Evolutionary conservation across 2,329 filamentous ascomycete species (phyloP), one percentile per base, ranked within the genome.

Genomic region (Ceratocystiopsis brevicomis): DNA sequence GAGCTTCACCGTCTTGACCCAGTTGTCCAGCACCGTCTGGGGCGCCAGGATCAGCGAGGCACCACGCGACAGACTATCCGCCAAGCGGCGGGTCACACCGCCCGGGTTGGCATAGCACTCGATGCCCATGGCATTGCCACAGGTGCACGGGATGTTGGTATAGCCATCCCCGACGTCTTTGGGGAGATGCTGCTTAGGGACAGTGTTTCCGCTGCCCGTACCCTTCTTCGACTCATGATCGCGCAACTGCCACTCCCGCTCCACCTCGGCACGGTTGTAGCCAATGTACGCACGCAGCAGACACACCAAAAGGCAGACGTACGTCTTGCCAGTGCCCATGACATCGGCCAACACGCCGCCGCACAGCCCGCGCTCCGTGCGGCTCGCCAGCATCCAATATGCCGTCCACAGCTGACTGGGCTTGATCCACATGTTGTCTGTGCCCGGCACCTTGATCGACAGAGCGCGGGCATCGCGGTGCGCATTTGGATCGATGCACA

Each of bases 321-420:
- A 50, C 12, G 50, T 50, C 46, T 52, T 52, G 39, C 49, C 50
- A 9, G 50, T 51, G 39, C 49, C 50, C 49, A 51, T 50, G 34
- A 49, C 50, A 35, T 53, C 51, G 30, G 51, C 51, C 37, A 53
- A 44, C 16, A 52, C 43, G 9, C 51, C 51, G 19, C 51, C 51
- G 34, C 42, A 41, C 12, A 52, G 41, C 6, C 39, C 48, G 32
- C 51, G 50, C 15, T 45, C 41, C 4, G 39, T 42, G 6, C 50
- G 49, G 45, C 47, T 47, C 14, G 44, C 38, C 32, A 53, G 42
- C 51, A 53, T 53, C 47, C 49, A 49, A 44, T 50, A 49, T 2
- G 50, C 51, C 32, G 51, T 49, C 50, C 46, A 48, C 12, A 50
- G 47, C 47, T 53, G 51, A 44, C 49, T 46, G 6, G 51, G 51